phyloP scores from a whole-genome alignment of 345 rosid species.

The Gossypium raimondii region DNA sequence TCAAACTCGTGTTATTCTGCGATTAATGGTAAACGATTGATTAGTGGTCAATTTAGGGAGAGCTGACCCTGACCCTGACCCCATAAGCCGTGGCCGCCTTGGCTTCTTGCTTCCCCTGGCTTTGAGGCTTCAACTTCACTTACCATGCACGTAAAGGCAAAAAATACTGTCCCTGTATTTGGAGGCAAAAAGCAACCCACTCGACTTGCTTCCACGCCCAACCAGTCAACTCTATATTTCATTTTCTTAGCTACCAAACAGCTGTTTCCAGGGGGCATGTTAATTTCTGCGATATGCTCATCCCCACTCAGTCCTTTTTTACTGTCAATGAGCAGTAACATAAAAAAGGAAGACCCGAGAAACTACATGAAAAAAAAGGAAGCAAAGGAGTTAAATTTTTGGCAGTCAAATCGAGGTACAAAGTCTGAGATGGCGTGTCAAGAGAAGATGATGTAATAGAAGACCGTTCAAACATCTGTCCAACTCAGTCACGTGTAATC shows the following conservation, averaged over 20 bases:
- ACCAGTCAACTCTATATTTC: not conserved
- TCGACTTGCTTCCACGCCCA: not conserved
- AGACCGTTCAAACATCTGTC: constrained; percentile 9
- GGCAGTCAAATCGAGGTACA: too few species aligned
- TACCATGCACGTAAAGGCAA: constrained; percentile 12
- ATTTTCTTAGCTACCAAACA: not conserved
- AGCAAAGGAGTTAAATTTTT: not conserved
- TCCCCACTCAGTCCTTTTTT: not conserved
- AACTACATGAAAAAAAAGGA: not conserved
- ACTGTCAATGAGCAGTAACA: not conserved
- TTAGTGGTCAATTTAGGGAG: too few species aligned
- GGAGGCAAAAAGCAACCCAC: constrained; percentile 5
- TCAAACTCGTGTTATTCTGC: too few species aligned
- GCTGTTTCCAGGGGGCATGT: not conserved
- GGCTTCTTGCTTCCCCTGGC: not conserved
- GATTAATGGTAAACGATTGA: too few species aligned
- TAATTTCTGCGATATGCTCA: not conserved
- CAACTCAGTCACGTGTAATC: not conserved
- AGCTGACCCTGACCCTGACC: too few species aligned
- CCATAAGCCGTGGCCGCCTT: too few species aligned
- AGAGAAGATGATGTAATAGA: not conserved
- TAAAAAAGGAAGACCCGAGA: not conserved
- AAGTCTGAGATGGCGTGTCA: too few species aligned
- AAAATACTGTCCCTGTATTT: not conserved
- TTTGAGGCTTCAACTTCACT: constrained; percentile 5